These are phyloP conservation scores for Kwoniella bestiolae DNA, from an alignment of 768 basidiomycete species.

Conservation along the genomic window DNA sequence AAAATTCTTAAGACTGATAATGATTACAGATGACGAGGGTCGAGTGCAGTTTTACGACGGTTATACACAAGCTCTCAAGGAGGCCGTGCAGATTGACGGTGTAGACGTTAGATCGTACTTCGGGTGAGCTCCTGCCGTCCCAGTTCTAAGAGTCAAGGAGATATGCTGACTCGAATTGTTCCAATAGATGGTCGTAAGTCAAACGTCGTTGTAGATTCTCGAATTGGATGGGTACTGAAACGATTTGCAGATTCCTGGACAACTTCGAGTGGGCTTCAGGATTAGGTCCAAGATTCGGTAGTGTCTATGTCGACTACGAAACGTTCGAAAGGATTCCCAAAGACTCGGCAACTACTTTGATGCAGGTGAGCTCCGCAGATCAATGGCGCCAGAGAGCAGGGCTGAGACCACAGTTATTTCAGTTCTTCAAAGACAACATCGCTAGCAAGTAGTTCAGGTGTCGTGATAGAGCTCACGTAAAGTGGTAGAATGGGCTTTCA, in stretches of 20 bases:
- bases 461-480: neutral
- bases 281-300: constrained; percentile 42
- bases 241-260: constrained; percentile 29
- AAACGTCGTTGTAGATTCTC: neutral
- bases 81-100: constrained; percentile 45
- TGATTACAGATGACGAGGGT: constrained; percentile 41
- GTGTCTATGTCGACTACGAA: constrained; percentile 43
- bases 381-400: too few species aligned
- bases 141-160: too few species aligned
- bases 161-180: constrained; percentile 3
- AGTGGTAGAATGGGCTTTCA: neutral
- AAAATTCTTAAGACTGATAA: too few species aligned
- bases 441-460: neutral
- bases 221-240: neutral
- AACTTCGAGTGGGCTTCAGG: constrained; percentile 52
- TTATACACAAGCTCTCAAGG: constrained; percentile 36
- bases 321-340: constrained; percentile 51
- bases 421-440: constrained; percentile 39
- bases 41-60: constrained; percentile 45
- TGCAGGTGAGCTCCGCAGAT: constrained; percentile 26
- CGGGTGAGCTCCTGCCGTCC: constrained; percentile 16
- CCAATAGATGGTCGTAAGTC: constrained; percentile 26
- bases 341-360: constrained; percentile 40
- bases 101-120: constrained; percentile 48
- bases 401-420: neutral